Percentiles rank a stretch among this genome's conserved stretches.
These are phyloP conservation scores for Apophysomyces ossiformis DNA, from an alignment of 371 early-diverging fungal genomes.

Conservation along the genomic window DNA sequence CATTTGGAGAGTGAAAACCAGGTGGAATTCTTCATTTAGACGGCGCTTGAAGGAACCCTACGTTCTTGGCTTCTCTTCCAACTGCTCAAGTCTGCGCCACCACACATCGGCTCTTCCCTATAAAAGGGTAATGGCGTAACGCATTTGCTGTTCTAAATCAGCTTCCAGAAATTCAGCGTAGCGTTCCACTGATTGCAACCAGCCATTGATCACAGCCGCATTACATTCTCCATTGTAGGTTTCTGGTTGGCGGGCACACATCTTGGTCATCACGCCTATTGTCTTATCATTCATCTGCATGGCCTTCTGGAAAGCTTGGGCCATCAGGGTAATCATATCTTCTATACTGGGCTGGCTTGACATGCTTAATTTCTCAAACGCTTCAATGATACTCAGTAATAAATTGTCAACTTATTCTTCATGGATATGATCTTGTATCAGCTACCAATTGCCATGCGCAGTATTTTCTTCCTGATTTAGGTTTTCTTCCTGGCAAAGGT, in stretches of 20 bases:
- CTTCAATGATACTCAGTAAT: not conserved
- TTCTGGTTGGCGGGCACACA: not conserved
- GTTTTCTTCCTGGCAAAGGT: no score
- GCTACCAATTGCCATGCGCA: not conserved
- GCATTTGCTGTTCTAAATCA: not conserved
- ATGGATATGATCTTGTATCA: not conserved
- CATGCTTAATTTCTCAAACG: not conserved
- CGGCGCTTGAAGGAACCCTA: not conserved
- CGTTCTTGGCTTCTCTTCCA: not conserved
- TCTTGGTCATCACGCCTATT: not conserved
- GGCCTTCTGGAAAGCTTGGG: not conserved
- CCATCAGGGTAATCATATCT: not conserved
- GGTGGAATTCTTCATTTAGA: not conserved
- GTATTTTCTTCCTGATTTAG: no score
- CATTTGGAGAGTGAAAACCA: conserved; percentile 6
- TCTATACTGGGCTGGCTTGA: not conserved
- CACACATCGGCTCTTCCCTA: not conserved
- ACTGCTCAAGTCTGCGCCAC: conserved; percentile 6
- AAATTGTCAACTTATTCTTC: not conserved
- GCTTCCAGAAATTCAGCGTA: not conserved
- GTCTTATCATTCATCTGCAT: not conserved
- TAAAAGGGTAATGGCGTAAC: not conserved
- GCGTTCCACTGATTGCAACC: not conserved
- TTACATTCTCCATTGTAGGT: not conserved
- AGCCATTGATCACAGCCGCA: not conserved